Conservation (phyloP, 495 filamentous ascomycete genomes). For the Daldinia loculata region DNA sequence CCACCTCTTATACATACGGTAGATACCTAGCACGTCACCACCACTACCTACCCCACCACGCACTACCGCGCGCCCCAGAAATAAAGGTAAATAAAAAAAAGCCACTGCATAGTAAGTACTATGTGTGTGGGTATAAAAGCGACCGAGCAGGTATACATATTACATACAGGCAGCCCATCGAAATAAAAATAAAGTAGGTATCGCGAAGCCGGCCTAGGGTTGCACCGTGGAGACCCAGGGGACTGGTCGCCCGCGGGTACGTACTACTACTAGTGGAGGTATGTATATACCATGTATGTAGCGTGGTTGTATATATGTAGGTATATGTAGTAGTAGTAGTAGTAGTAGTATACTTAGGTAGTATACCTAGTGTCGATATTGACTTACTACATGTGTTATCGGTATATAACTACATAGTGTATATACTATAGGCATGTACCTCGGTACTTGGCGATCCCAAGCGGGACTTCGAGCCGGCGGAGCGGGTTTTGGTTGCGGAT, state of each 20-base stretch:
- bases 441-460: slow-evolving; percentile 22
- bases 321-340: no score
- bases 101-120: neutral
- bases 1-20: no score
- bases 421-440: slow-evolving; percentile 1
- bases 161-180: neutral
- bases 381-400: neutral
- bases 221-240: slow-evolving; percentile 39
- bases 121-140: neutral
- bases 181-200: neutral
- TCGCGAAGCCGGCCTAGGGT: slow-evolving; percentile 5
- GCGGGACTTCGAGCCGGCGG: slow-evolving; percentile 43
- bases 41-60: slow-evolving; percentile 9
- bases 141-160: neutral
- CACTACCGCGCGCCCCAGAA: slow-evolving; percentile 30
- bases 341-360: no score
- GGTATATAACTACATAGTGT: neutral
- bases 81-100: slow-evolving; percentile 5
- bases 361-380: neutral
- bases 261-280: neutral
- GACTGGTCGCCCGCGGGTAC: slow-evolving; percentile 25
- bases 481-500: slow-evolving; percentile 14
- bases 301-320: no score
- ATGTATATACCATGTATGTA: neutral
- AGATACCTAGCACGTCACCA: neutral